A percentile compares a stretch with the other conserved stretches of the same genome.
phyloP scores from a whole-genome alignment of 306 rosid species.

The barrel medic (Medicago truncatula) region MtrunA17r5.0-ANR NC_053042.1:18505001-18505500 shows the following conservation, averaged over 20 bases:
- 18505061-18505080: neutral
- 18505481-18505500: constrained; percentile 57
- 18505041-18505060: neutral
- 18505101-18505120: no score
- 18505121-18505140: no score
- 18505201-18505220: no score
- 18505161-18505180: no score
- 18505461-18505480: constrained; percentile 52
- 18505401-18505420: neutral
- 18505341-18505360: constrained; percentile 9
- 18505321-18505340: constrained; percentile 7
- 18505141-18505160: no score
- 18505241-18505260: no score
- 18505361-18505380: constrained; percentile 36
- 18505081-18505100: neutral
- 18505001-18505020: neutral
- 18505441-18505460: constrained; percentile 56
- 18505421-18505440: neutral
- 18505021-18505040: neutral
- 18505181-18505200: no score
- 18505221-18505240: no score
- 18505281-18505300: no score
- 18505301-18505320: neutral
- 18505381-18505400: constrained; percentile 11
- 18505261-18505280: no score